phyloP scores from a whole-genome alignment of 31 red algal genomes.

The Asparagopsis taxiformis region DNA sequence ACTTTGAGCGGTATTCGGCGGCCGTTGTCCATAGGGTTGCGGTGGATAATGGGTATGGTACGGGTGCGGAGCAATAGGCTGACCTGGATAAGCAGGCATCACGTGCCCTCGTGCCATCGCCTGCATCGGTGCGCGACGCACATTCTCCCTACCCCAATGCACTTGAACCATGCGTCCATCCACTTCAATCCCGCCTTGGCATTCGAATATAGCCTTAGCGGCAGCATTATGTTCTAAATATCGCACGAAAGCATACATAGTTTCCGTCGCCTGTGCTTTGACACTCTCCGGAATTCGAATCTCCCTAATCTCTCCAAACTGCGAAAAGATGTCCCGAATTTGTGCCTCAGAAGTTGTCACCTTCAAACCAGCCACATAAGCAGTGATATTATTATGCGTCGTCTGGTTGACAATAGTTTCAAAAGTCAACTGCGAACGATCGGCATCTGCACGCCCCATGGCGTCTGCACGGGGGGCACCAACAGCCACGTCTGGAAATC shows the following conservation, averaged over 20 bases:
- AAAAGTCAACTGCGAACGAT: constrained; percentile 19
- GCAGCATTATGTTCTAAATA: constrained; percentile 78
- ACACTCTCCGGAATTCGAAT: constrained; percentile 84
- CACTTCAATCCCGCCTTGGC: constrained; percentile 45
- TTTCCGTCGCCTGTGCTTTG: constrained; percentile 58
- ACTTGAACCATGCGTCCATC: constrained; percentile 55
- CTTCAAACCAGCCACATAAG: constrained; percentile 75
- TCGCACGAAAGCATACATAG: constrained; percentile 88
- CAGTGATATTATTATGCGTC: constrained; percentile 67
- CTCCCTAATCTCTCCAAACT: constrained; percentile 69
- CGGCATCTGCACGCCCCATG: neutral
- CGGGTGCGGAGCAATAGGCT: neutral
- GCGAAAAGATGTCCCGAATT: constrained; percentile 55
- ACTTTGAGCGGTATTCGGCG: constrained; percentile 16
- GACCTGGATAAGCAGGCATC: neutral
- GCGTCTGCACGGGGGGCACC: neutral
- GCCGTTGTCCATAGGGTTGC: neutral
- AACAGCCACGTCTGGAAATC: neutral
- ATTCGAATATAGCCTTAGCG: constrained; percentile 81
- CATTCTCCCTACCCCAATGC: constrained; percentile 73
- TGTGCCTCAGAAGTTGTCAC: constrained; percentile 29
- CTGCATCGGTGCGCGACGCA: constrained; percentile 15
- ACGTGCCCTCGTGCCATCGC: neutral
- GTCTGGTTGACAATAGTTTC: constrained; percentile 69
- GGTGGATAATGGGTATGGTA: neutral